A percentile compares a stretch with the other conserved stretches of the same genome.
Conservation (phyloP, 768 basidiomycete genomes). For the Strobilomyces confusus region DNA sequence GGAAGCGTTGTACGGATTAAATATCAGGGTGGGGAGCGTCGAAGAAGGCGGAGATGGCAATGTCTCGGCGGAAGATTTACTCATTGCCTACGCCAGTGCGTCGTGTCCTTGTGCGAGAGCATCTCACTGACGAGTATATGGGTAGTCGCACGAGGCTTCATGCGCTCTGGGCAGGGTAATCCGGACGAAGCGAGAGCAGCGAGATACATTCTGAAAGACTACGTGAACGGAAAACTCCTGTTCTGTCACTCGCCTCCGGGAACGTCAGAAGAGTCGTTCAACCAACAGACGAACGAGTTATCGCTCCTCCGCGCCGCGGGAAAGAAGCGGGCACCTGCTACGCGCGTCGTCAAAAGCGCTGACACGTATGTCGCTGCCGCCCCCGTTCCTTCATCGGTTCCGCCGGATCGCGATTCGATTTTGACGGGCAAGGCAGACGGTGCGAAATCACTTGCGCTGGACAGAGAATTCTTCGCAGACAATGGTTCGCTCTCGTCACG, state of each 20-base stretch:
- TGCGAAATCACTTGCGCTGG: slow-evolving; percentile 64
- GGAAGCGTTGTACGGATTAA: slow-evolving; percentile 87
- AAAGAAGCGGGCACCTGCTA: slow-evolving; percentile 88
- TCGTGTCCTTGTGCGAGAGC: slow-evolving; percentile 14
- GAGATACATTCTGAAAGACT: slow-evolving; percentile 92
- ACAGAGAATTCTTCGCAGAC: slow-evolving; percentile 77
- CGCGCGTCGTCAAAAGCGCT: slow-evolving; percentile 79
- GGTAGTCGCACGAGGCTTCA: slow-evolving; percentile 88
- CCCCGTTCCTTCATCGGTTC: not conserved
- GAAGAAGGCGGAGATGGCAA: slow-evolving; percentile 87
- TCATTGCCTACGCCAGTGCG: slow-evolving; percentile 92
- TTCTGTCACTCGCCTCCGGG: slow-evolving; percentile 89
- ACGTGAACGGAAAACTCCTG: slow-evolving; percentile 89
- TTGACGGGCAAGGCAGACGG: slow-evolving; percentile 33
- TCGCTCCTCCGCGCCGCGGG: slow-evolving; percentile 55
- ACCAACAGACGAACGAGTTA: slow-evolving; percentile 60
- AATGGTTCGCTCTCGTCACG: slow-evolving; percentile 48
- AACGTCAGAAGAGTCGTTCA: slow-evolving; percentile 64
- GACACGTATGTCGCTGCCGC: slow-evolving; percentile 66
- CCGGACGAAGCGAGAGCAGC: slow-evolving; percentile 96
- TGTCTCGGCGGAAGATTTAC: slow-evolving; percentile 71
- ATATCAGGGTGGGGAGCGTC: slow-evolving; percentile 53
- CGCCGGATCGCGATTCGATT: slow-evolving; percentile 18
- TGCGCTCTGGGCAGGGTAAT: slow-evolving; percentile 91
- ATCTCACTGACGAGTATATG: slow-evolving; percentile 13